A percentile compares a stretch with the other conserved stretches of the same genome.
Evolutionary conservation across 495 filamentous ascomycete species (phyloP).

Genomic region (Pseudevernia furfuracea): DNA sequence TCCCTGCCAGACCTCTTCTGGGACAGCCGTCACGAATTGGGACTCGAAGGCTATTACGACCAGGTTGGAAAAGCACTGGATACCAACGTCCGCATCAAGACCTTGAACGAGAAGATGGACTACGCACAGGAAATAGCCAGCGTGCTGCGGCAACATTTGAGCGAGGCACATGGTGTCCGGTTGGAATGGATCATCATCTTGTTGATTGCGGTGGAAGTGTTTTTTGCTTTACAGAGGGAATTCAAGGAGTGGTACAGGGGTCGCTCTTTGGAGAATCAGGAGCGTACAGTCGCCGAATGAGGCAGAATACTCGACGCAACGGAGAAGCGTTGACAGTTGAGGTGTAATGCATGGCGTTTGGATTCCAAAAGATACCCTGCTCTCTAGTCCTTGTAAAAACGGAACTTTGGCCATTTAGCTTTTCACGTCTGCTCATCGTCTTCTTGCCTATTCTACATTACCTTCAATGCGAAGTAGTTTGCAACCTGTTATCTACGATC

Average conservation of each 20-base stretch:
- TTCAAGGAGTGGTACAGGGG: constrained; percentile 32
- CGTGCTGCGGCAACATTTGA: constrained; percentile 79
- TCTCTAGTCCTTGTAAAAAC: neutral
- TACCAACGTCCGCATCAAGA: constrained; percentile 85
- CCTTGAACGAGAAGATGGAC: constrained; percentile 93
- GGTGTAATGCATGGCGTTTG: neutral
- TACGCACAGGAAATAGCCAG: constrained; percentile 93
- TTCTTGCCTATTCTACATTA: too few relatives aligned
- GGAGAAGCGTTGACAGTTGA: neutral
- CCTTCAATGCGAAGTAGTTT: neutral
- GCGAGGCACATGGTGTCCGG: constrained; percentile 76
- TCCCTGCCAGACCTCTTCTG: constrained; percentile 93
- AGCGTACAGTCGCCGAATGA: neutral
- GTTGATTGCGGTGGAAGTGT: constrained; percentile 85
- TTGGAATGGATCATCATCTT: constrained; percentile 98
- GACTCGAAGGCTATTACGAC: constrained; percentile 86
- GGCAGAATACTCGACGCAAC: neutral
- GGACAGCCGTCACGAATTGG: constrained; percentile 83
- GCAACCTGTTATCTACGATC: neutral
- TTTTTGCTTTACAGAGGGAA: constrained; percentile 54
- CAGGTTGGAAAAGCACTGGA: constrained; percentile 85
- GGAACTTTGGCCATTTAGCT: neutral
- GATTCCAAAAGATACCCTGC: neutral
- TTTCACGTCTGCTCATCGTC: neutral
- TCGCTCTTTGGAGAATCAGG: neutral